Base-by-base conservation (phyloP, 1,284 basidiomycete genomes). In the Hypsizygus ulmarius region DNA sequence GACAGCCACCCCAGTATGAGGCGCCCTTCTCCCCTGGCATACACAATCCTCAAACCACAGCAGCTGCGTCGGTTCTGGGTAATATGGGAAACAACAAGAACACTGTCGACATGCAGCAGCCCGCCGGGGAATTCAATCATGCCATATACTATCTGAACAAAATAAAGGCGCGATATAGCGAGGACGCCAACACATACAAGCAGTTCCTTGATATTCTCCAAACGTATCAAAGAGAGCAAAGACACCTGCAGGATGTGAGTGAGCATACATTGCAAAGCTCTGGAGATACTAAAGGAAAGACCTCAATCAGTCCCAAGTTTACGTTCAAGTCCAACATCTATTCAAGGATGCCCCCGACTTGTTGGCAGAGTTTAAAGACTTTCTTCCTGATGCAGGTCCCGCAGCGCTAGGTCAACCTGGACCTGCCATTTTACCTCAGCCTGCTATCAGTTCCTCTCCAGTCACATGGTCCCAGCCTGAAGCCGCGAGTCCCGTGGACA, bases 91-190 rank as follows among this genome's bases (percentile, higher is more conserved):
- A 69, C 47, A 73, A 72, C 54, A 72, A 71, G 47, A 71, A 68
- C 38, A 60, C 63, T 6, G 63, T 68, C 38, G 73, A 75, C 54
- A 69, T 70, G 52, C 72, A 77, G 47, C 73, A 77, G 47, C 73
- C 75, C 3, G 64, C 73, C 3, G 78, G 73, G 45, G 94, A 98
- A 65, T 98, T 99, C 75, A 94, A 97, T 67, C 93, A 96, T 64
- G 97, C 97, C 16, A 98, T 99, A 59, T 87, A 93, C 60, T 99
- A 96, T 66, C 86, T 99, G 59, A 98, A 98, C 79, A 96, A 95
- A 77, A 99, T 99, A 75, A 99, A 99, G 74, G 86, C 87, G 38
- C 84, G 95, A 41, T 99, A 90, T 69, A 75, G 84, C n/a, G 84
- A 89, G 54, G 93, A 97, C 57, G 86, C 89, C 16, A 92, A 96